Evolutionary conservation across 352 stramenopile species (phyloP), one percentile per base, ranked within the genome.

Genomic region (Pythium apleroticum): DNA sequence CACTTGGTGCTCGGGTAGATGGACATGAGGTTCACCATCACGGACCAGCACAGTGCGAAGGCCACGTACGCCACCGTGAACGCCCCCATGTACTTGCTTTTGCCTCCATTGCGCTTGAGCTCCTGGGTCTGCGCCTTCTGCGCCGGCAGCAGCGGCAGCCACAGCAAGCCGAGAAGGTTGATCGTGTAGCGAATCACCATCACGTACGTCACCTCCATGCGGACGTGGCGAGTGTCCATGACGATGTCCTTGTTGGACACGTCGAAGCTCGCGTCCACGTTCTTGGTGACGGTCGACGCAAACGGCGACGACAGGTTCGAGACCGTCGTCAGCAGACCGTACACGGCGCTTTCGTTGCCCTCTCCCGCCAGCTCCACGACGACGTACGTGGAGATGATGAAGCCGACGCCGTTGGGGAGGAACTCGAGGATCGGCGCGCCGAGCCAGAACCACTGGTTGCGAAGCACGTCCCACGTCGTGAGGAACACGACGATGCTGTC

Each of bases 11-110:
- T 25, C 4, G 43, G 43, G 43, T 50, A 50, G n/a, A 50, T 50
- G 43, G 43, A 50, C 43, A 50, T 28, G 43, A 50, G 4, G 43
- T 50, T 50, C n/a, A 50, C 43, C 43, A 50, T 50, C 43, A 50
- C 43, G n/a, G 43, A 50, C 43, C 43, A 50, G n/a, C 19, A 8
- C n/a, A 50, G 8, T 28, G 43, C 43, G 7, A 50, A 50, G 7
- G 22, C 43, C 20, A 50, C 43, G 43, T 50, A 50, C 19, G 28
- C 43, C 7, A 50, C 43, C 8, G 43, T 28, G 43, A 50, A 50
- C 7, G 43, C 43, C 1, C 43, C 43, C 43, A 50, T 50, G 20
- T 7, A 24, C 43, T 50, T 22, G 20, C 43, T 50, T 20, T 50
- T 50, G 20, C 43, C 43, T 17, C 43, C 43, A 6, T 14, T 27